Conservation (phyloP, 176 grass and related monocot species). For the Olyra latifolia region DNA sequence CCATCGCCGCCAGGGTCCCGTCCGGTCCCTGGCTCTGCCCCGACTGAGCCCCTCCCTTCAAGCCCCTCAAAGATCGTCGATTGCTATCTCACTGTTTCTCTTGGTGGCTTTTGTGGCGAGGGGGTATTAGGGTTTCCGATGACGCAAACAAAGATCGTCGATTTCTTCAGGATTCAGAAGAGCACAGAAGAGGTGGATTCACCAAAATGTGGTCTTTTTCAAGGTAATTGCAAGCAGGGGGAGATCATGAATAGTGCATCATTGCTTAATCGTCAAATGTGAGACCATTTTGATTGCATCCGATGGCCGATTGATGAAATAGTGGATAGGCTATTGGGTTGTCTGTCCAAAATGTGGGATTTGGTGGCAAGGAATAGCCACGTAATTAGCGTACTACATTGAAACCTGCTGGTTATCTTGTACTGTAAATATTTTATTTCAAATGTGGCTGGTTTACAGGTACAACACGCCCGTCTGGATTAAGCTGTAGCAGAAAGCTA, state of each 20-base stretch:
- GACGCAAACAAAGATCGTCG: constrained; percentile 83
- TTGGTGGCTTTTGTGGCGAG: constrained; percentile 7
- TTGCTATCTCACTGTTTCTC: neutral
- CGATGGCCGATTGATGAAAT: neutral
- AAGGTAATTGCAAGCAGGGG: constrained; percentile 47
- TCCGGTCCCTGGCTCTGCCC: constrained; percentile 74
- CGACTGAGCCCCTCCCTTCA: constrained; percentile 42
- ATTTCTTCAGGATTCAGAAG: constrained; percentile 93
- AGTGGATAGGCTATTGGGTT: too few relatives aligned
- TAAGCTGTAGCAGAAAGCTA: neutral
- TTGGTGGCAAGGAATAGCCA: neutral
- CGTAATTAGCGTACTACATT: neutral
- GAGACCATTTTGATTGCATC: neutral
- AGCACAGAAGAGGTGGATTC: neutral
- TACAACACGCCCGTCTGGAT: neutral
- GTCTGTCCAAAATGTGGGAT: neutral
- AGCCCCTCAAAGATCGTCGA: constrained; percentile 20
- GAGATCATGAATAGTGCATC: neutral
- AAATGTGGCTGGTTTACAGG: neutral
- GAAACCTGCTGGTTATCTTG: neutral
- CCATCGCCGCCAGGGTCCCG: constrained; percentile 78
- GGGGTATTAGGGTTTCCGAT: constrained; percentile 62
- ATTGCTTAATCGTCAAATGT: neutral
- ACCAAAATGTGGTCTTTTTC: constrained; percentile 45
- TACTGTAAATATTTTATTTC: neutral